Evolutionary conservation across 768 basidiomycete genomes (phyloP), one percentile per base, ranked within the genome.

Genomic region (Lanmaoa rubissima): DNA sequence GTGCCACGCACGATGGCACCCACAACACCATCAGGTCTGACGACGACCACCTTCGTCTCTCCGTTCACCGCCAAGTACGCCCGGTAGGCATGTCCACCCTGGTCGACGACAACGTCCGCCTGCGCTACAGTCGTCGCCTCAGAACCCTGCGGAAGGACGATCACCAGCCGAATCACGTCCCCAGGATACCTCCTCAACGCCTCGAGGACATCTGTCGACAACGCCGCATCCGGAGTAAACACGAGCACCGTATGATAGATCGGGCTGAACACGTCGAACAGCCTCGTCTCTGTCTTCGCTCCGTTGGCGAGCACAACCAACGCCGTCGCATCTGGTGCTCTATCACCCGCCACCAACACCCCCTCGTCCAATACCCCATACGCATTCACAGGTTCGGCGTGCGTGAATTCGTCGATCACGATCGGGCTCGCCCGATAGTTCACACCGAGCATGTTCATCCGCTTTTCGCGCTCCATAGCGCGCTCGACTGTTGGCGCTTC

Each of bases 21-120:
- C 6, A 78, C 67, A 12, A 76, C 71, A 16, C 76, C 78, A 60
- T 82, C 80, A 0, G 79, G 81, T n/a, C 81, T 66, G 8, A 72
- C 65, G 26, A 77, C 69, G 2, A 73, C 72, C 12, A 77, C 65
- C 40, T 60, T 66, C 19, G 62, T 74, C 19, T 69, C 69, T 31
- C 70, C 71, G 9, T 57, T 55, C n/a, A 16, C 55, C 12, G 65
- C 65, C 53, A 69, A 62, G 67, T 81, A 82, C 0, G 71, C 71
- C 3, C 61, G 61, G 57, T 76, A 73, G 0, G 81, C 78, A 46
- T 77, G 73, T 5, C 74, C 76, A 4, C 56, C 61, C 1, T 36
- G 51, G 55, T 79, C 79, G 17, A 76, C 66, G 12, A 80, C 53
- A 12, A 75, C 67, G 34, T 67, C 71, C 53, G 67, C 69, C 5